Percentiles rank a stretch among this genome's conserved stretches.
phyloP scores from a whole-genome alignment of 73 alveolate species.

The Paraurostyla sp. region DNA sequence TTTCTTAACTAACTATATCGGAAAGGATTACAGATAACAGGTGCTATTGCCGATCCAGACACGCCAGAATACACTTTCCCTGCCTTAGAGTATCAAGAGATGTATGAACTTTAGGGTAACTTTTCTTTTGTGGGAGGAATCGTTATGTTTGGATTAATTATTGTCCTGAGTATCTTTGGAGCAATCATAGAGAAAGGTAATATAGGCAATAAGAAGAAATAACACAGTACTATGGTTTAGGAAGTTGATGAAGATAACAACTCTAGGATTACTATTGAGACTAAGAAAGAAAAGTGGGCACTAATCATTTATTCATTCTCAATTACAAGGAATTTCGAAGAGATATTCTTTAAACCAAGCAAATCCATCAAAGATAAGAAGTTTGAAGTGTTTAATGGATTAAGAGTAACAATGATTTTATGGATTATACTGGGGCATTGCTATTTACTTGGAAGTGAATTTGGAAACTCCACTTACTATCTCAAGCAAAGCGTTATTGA shows the following conservation, averaged over 20 bases:
- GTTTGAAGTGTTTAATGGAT: conserved; percentile 50
- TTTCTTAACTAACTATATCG: background rate
- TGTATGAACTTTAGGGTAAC: background rate
- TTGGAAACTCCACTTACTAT: background rate
- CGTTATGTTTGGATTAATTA: background rate
- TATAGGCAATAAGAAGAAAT: conserved; percentile 28
- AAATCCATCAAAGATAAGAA: conserved; percentile 51
- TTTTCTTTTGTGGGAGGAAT: background rate
- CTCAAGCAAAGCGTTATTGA: background rate
- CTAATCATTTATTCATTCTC: conserved; percentile 38
- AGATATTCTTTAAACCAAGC: conserved; percentile 24
- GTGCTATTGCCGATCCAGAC: background rate
- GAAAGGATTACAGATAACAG: background rate
- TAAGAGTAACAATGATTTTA: conserved; percentile 14
- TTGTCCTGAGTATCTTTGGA: conserved; percentile 21
- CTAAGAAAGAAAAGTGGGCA: conserved; percentile 53
- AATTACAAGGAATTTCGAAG: conserved; percentile 19
- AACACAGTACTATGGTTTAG: conserved; percentile 29
- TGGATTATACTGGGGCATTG: conserved; percentile 55
- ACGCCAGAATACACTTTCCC: conserved; percentile 17
- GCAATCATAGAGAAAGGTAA: background rate
- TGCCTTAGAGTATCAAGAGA: background rate
- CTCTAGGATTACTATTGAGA: background rate
- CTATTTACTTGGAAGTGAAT: conserved; percentile 13
- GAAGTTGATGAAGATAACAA: conserved; percentile 4